Evolutionary conservation across 495 filamentous ascomycete species (phyloP).

Genomic region (Trichocladium antarcticum): DNA sequence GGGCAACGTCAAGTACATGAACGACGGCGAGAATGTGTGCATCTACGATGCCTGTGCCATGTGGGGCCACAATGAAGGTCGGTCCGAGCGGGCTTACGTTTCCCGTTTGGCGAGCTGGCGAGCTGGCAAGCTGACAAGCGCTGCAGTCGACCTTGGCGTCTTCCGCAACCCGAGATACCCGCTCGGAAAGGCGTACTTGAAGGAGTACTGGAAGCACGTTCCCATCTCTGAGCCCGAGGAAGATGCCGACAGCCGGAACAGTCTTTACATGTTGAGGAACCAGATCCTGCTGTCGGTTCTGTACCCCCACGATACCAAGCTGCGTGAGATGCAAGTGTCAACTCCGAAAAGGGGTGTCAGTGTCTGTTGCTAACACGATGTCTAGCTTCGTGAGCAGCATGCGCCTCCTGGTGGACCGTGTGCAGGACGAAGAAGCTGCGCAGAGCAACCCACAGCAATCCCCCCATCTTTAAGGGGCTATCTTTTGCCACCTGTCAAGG

Average conservation of each 20-base stretch:
- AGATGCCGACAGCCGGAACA: slow-evolving; percentile 24
- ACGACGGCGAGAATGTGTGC: slow-evolving; percentile 23
- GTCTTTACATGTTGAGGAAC: slow-evolving; percentile 19
- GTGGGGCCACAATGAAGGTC: slow-evolving; percentile 41
- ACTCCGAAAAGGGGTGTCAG: too few species aligned
- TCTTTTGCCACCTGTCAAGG: too few species aligned
- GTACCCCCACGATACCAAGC: slow-evolving; percentile 12
- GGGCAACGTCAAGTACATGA: slow-evolving; percentile 32
- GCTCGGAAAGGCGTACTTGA: slow-evolving; percentile 15
- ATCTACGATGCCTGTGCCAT: slow-evolving; percentile 38
- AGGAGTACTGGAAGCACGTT: slow-evolving; percentile 19
- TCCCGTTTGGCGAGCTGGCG: too few species aligned
- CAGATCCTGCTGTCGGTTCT: slow-evolving; percentile 13
- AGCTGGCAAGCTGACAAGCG: not conserved
- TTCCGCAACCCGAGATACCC: slow-evolving; percentile 22
- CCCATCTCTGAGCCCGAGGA: slow-evolving; percentile 21
- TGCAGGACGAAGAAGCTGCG: slow-evolving; percentile 5
- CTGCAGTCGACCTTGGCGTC: slow-evolving; percentile 28
- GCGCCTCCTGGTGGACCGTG: slow-evolving; percentile 8
- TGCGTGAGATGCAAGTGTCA: slow-evolving; percentile 14
- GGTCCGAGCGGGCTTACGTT: too few species aligned
- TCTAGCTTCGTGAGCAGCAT: slow-evolving; percentile 12
- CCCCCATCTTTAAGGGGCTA: too few species aligned
- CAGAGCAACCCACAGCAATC: not conserved
- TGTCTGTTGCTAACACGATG: not conserved